phyloP scores from a whole-genome alignment of 2,329 filamentous ascomycete genomes.

The Diaporthe citriasiana region DNA sequence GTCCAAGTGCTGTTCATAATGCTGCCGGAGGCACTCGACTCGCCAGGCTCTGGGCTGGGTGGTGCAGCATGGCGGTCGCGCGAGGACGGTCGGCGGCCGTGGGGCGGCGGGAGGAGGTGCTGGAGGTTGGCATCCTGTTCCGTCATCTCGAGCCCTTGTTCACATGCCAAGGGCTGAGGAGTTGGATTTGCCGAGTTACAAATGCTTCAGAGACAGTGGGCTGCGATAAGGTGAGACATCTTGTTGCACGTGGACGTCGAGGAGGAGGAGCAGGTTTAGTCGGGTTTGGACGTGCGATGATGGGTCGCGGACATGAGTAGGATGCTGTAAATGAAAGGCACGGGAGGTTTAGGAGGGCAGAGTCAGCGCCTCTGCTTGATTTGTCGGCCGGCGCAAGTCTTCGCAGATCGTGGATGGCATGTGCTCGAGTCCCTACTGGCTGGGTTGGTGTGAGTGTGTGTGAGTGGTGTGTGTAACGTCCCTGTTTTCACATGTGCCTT shows the following conservation, averaged over 20 bases:
- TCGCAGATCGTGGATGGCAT: constrained; percentile 33
- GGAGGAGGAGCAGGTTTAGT: background rate
- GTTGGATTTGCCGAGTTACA: constrained; percentile 25
- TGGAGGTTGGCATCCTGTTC: constrained; percentile 41
- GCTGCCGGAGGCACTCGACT: constrained; percentile 58
- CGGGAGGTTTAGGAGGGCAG: constrained; percentile 24
- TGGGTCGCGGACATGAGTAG: constrained; percentile 19
- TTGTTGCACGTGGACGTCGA: constrained; percentile 35
- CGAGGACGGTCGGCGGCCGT: constrained; percentile 19
- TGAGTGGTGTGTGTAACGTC: constrained; percentile 15
- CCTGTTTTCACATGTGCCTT: constrained; percentile 29
- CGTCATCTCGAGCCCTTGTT: constrained; percentile 42
- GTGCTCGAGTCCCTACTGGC: constrained; percentile 19
- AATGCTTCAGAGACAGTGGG: constrained; percentile 34
- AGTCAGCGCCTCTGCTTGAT: constrained; percentile 28
- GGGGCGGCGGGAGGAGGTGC: constrained; percentile 34
- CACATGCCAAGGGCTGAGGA: constrained; percentile 37
- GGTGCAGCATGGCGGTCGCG: constrained; percentile 30
- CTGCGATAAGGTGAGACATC: constrained; percentile 38
- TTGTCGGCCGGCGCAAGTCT: constrained; percentile 30
- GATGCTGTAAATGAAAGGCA: background rate
- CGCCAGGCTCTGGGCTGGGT: constrained; percentile 59
- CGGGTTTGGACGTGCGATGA: background rate
- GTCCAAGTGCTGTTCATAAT: constrained; percentile 41
- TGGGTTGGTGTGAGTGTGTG: constrained; percentile 5